Percentiles rank a stretch among this genome's conserved stretches.
Conservation (phyloP, 768 basidiomycete species). For the Russula sp. region DNA sequence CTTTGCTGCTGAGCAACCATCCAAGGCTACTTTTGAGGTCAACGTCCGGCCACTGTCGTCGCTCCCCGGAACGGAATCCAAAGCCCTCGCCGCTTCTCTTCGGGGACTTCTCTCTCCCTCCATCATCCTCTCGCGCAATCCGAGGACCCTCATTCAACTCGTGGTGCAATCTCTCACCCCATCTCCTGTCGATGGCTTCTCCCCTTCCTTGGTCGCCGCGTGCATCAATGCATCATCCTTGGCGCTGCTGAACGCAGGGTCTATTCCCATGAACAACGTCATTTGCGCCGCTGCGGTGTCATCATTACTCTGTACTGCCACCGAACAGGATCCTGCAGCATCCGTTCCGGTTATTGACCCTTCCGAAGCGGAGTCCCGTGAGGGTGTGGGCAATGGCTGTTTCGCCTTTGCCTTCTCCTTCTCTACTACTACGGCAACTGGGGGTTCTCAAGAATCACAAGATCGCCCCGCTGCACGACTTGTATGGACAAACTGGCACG, state of each 20-base stretch:
- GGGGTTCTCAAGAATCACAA: conserved; percentile 7
- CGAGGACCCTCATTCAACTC: conserved; percentile 70
- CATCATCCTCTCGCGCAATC: conserved; percentile 57
- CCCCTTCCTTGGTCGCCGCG: conserved; percentile 41
- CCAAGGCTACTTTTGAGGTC: conserved; percentile 70
- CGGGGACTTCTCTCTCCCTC: conserved; percentile 52
- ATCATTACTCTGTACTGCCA: conserved; percentile 29
- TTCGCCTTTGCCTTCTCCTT: conserved; percentile 59
- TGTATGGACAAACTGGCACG: conserved; percentile 55
- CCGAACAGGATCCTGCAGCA: conserved; percentile 17
- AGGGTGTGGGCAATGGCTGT: conserved; percentile 44
- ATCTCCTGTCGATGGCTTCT: conserved; percentile 12
- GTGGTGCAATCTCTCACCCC: conserved; percentile 55
- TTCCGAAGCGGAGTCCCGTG: conserved; percentile 34
- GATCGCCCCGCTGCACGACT: conserved; percentile 21
- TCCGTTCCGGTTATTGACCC: conserved; percentile 46
- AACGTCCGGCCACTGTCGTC: conserved; percentile 60
- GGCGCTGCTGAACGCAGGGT: conserved; percentile 61
- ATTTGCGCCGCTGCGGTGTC: conserved; percentile 63
- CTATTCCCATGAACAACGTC: conserved; percentile 69
- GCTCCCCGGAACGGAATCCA: conserved; percentile 63
- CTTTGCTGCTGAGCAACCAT: conserved; percentile 58
- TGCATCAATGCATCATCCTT: conserved; percentile 65
- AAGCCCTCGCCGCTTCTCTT: conserved; percentile 47
- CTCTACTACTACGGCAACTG: conserved; percentile 22